These are phyloP conservation scores for Nitzschia sp. DNA, from an alignment of 108 stramenopile species.

Conservation along the genomic window DNA sequence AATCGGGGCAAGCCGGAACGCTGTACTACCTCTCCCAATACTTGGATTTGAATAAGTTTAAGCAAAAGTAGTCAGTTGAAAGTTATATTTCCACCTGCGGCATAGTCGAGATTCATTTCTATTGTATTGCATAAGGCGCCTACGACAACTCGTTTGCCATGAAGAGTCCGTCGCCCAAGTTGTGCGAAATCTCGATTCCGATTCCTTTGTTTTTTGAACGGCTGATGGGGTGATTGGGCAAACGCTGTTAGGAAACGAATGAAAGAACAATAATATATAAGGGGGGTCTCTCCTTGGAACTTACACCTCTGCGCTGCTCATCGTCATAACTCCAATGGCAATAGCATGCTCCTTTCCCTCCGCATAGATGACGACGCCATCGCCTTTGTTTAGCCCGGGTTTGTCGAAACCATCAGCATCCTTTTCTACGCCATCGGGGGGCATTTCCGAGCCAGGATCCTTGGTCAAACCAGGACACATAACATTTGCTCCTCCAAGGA, in stretches of 20 bases:
- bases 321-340: slow-evolving; percentile 90
- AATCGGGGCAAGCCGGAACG: slow-evolving; percentile 52
- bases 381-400: slow-evolving; percentile 71
- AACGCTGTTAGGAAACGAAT: neutral
- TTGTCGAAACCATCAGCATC: slow-evolving; percentile 71
- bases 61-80: slow-evolving; percentile 40
- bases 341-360: slow-evolving; percentile 94
- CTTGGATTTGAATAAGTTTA: slow-evolving; percentile 55
- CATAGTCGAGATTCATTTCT: neutral
- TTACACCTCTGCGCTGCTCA: slow-evolving; percentile 89
- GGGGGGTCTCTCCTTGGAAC: slow-evolving; percentile 33
- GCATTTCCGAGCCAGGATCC: slow-evolving; percentile 75
- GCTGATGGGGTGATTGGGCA: slow-evolving; percentile 21
- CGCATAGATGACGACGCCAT: slow-evolving; percentile 87
- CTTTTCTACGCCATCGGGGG: slow-evolving; percentile 54
- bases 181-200: slow-evolving; percentile 90
- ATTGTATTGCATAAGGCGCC: neutral
- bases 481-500: slow-evolving; percentile 95
- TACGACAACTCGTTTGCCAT: slow-evolving; percentile 67
- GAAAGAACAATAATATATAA: neutral
- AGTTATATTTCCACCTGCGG: neutral
- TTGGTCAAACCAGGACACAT: slow-evolving; percentile 98
- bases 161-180: slow-evolving; percentile 91
- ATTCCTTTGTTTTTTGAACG: slow-evolving; percentile 90
- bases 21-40: slow-evolving; percentile 64